phyloP scores from a whole-genome alignment of 441 rosid genomes.

The Adansonia gregorii region DNA sequence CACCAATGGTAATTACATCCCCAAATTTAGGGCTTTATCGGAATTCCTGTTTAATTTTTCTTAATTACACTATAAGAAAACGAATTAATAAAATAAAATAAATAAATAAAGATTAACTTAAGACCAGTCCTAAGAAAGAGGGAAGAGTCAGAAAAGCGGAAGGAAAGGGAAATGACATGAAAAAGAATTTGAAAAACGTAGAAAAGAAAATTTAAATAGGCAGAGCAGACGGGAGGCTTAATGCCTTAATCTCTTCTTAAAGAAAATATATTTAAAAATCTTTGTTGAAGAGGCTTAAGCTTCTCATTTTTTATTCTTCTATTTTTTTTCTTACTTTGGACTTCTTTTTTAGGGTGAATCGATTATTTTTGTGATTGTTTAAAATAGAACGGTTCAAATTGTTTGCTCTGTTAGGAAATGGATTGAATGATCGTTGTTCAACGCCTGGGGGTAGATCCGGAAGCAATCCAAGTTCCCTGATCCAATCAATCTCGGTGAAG shows the following conservation, averaged over 20 bases:
- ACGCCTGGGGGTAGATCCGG: constrained; percentile 59
- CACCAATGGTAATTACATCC: background rate
- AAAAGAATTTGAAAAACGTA: background rate
- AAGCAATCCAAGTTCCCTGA: constrained; percentile 59
- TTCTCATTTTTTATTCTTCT: constrained; percentile 32
- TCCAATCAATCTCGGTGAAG: constrained; percentile 39
- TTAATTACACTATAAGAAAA: background rate
- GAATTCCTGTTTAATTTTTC: background rate
- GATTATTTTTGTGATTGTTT: background rate
- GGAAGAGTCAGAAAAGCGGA: constrained; percentile 32
- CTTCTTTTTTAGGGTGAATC: constrained; percentile 26
- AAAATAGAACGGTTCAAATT: constrained; percentile 20
- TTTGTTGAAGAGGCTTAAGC: constrained; percentile 49
- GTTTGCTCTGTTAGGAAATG: constrained; percentile 18
- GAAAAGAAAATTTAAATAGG: background rate
- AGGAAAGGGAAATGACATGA: constrained; percentile 16
- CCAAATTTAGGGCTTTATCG: background rate
- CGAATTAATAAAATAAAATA: background rate
- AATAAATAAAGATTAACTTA: background rate
- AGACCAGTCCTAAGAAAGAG: constrained; percentile 37
- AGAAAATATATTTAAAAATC: constrained; percentile 32
- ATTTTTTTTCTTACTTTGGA: constrained; percentile 6
- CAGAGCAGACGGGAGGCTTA: constrained; percentile 35
- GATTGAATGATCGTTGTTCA: constrained; percentile 41
- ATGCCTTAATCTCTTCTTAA: constrained; percentile 48